Evolutionary conservation across 495 filamentous ascomycete species (phyloP).

Genomic region (Aspergillus wentii): DNA sequence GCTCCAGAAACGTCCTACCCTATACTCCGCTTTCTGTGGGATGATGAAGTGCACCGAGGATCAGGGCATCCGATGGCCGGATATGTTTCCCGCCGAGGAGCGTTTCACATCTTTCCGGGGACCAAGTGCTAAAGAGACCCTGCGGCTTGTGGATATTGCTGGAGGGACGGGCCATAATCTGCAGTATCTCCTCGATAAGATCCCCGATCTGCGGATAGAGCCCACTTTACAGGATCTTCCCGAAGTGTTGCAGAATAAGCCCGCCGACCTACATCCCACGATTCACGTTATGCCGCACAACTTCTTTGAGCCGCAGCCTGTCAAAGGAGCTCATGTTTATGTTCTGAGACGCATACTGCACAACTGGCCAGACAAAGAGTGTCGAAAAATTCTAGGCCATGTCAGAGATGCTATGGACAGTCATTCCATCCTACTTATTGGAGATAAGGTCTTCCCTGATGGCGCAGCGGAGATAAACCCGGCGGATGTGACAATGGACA

Average conservation of each 20-base stretch:
- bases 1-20: background rate
- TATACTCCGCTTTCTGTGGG: background rate
- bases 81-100: background rate
- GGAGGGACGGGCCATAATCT: slow-evolving; percentile 40
- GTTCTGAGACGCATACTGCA: slow-evolving; percentile 45
- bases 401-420: slow-evolving; percentile 32
- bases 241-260: slow-evolving; percentile 20
- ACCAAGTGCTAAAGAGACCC: background rate
- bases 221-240: slow-evolving; percentile 44
- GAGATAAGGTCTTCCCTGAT: slow-evolving; percentile 23
- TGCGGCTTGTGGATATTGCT: slow-evolving; percentile 39
- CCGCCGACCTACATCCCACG: slow-evolving; percentile 11
- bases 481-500: slow-evolving; percentile 28
- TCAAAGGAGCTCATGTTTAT: slow-evolving; percentile 43
- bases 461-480: slow-evolving; percentile 12
- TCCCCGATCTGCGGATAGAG: slow-evolving; percentile 14
- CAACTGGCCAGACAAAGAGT: slow-evolving; percentile 40
- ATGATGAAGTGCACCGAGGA: background rate
- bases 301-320: slow-evolving; percentile 40
- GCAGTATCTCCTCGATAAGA: slow-evolving; percentile 26
- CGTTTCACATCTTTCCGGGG: background rate
- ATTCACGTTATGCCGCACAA: slow-evolving; percentile 30
- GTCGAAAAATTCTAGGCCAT: slow-evolving; percentile 30
- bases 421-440: slow-evolving; percentile 20
- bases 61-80: background rate